Evolutionary conservation across 2,329 filamentous ascomycete genomes (phyloP), one percentile per base, ranked within the genome.

Genomic region (Ascochyta fabae): DNA sequence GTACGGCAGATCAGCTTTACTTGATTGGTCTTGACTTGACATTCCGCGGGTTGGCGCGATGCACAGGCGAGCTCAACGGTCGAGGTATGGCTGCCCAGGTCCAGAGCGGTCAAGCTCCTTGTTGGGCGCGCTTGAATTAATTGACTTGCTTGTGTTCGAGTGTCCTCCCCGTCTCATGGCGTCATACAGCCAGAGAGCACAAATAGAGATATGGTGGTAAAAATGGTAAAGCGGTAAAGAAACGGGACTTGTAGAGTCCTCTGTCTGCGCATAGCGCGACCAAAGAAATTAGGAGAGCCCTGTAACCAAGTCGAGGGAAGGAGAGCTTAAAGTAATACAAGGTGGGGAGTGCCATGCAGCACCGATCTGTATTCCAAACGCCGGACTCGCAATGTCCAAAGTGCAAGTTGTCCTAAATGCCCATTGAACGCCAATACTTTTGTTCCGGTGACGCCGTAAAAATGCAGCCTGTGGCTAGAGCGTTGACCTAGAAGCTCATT

Each of bases 381-480:
- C 75, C 75, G 62, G 71, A 69, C 68, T 66, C 67, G 62, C 61
- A 53, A 66, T 59, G 53, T 66, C 67, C 68, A 63, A 55, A 50
- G 53, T 57, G 52, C 60, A 60, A 59, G 63, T 60, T 61, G 61
- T 64, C 59, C 65, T 65, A 68, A 31, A 74, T 73, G 71, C 71
- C 72, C 61, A 54, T 66, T 65, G 56, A 74, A 75, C 73, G 71
- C 75, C 73, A 68, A 66, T 72, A 73, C 71, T 72, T 75, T 71
- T 66, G 65, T 46, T 52, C 69, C 73, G 69, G 62, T 71, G 71
- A 75, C 75, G 74, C 75, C 75, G 64, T 75, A 51, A 74, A 19
- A 75, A 76, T 77, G 75, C 74, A 73, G 65, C 65, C 67, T 68
- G 63, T 61, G 60, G 67, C 57, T 59, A 49, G 60, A 62, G 61